Evolutionary conservation across 148 eudicot genomes (phyloP).

Genomic region (Fagopyrum homotropicum): DNA sequence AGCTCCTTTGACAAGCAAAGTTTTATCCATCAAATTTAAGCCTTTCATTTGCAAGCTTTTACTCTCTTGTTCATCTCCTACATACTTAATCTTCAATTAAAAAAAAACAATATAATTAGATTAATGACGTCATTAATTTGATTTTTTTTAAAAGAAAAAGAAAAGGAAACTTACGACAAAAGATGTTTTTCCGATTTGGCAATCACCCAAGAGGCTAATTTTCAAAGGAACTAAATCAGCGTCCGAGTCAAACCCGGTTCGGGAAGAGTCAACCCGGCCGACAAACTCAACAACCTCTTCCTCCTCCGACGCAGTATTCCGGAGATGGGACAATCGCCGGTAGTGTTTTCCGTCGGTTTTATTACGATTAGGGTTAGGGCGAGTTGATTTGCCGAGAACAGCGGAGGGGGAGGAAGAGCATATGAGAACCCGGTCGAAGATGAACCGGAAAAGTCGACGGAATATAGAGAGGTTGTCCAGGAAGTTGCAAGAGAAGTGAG

Average conservation of each 20-base stretch:
- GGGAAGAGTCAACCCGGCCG: slow-evolving; percentile 8
- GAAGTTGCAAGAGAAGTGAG: slow-evolving; percentile 22
- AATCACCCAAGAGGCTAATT: slow-evolving; percentile 67
- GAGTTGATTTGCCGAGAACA: slow-evolving; percentile 11
- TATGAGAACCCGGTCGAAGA: slow-evolving; percentile 48
- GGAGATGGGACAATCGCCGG: slow-evolving; percentile 14
- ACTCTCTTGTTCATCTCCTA: slow-evolving; percentile 78
- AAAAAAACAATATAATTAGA: background rate
- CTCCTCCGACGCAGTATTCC: slow-evolving; percentile 12
- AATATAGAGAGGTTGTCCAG: slow-evolving; percentile 29
- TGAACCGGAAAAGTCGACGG: slow-evolving; percentile 39
- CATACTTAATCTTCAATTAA: slow-evolving; percentile 60
- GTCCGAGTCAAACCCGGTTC: slow-evolving; percentile 50
- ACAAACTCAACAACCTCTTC: slow-evolving; percentile 19
- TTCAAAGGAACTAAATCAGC: slow-evolving; percentile 74
- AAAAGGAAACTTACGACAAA: slow-evolving; percentile 53
- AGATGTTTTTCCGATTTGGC: slow-evolving; percentile 70
- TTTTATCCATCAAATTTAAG: slow-evolving; percentile 73
- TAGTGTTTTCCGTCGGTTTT: slow-evolving; percentile 25
- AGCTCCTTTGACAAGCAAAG: slow-evolving; percentile 53
- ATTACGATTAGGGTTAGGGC: slow-evolving; percentile 16
- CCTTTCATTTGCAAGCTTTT: slow-evolving; percentile 66
- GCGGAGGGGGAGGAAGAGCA: slow-evolving; percentile 23
- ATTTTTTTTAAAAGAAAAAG: background rate
- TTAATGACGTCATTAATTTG: background rate